phyloP scores from a whole-genome alignment of 257 asterid species.

The Primulina tabacum region DNA sequence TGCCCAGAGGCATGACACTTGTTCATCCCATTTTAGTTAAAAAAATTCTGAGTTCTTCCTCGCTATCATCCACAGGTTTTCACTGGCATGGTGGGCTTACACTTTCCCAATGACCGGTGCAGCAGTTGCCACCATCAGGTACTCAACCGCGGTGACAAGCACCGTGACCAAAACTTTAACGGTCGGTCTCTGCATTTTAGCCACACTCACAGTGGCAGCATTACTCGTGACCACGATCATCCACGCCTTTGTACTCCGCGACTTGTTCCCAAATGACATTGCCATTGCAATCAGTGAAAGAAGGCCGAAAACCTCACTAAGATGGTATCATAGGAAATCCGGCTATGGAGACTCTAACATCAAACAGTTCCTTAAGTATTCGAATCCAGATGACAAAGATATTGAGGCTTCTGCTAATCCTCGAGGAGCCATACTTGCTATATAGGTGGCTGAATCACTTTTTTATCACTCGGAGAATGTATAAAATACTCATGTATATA shows the following conservation, averaged over 20 bases:
- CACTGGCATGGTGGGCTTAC: slow-evolving; percentile 95
- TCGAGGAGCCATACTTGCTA: not conserved
- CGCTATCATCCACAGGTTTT: slow-evolving; percentile 38
- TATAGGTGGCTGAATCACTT: too few relatives aligned
- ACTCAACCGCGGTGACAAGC: slow-evolving; percentile 48
- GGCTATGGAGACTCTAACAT: slow-evolving; percentile 43
- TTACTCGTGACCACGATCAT: slow-evolving; percentile 60
- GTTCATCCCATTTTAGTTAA: too few relatives aligned
- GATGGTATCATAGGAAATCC: slow-evolving; percentile 47
- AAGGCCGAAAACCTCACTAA: slow-evolving; percentile 34
- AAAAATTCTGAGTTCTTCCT: not conserved
- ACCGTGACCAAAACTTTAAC: slow-evolving; percentile 37
- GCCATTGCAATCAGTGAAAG: slow-evolving; percentile 69
- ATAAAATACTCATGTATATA: too few relatives aligned
- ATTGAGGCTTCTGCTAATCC: slow-evolving; percentile 40
- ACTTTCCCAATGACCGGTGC: slow-evolving; percentile 92
- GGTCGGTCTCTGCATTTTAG: slow-evolving; percentile 39
- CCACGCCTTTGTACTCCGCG: slow-evolving; percentile 60
- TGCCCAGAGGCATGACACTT: too few relatives aligned
- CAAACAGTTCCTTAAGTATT: slow-evolving; percentile 52
- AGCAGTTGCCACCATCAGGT: slow-evolving; percentile 62
- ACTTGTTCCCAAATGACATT: slow-evolving; percentile 80
- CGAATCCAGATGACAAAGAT: slow-evolving; percentile 43
- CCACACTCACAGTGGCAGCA: slow-evolving; percentile 56
- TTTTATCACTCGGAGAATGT: too few relatives aligned